Percentiles rank a stretch among this genome's conserved stretches.
phyloP scores from a whole-genome alignment of 1,284 basidiomycete genomes.

The Moesziomyces parantarcticus region DNA sequence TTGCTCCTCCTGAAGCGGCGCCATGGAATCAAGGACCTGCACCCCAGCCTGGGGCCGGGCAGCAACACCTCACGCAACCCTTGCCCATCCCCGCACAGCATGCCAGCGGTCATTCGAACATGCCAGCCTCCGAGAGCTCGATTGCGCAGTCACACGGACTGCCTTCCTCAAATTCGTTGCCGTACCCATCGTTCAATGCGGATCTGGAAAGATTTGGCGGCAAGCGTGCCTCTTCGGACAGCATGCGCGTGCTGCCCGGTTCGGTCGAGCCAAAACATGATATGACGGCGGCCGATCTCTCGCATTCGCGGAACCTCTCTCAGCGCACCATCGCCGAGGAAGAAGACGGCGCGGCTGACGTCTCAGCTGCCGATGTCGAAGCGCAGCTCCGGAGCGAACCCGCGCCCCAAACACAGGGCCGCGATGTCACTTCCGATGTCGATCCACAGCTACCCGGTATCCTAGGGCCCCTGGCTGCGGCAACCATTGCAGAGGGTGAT shows the following conservation, averaged over 20 bases:
- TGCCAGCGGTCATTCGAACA: background rate
- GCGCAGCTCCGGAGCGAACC: constrained; percentile 2
- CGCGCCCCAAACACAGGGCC: background rate
- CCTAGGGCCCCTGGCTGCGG: constrained; percentile 23
- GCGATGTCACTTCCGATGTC: constrained; percentile 4
- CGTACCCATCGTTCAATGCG: constrained; percentile 30
- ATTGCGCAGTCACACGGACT: background rate
- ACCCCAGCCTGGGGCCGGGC: constrained; percentile 1
- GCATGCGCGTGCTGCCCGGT: constrained; percentile 45
- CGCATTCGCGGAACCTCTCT: constrained; percentile 15
- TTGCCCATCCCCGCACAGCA: constrained; percentile 19
- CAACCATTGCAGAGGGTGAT: constrained; percentile 16
- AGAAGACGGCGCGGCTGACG: constrained; percentile 6
- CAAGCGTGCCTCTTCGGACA: constrained; percentile 34
- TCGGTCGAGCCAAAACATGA: constrained; percentile 32
- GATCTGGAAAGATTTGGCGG: constrained; percentile 38
- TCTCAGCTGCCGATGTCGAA: constrained; percentile 10
- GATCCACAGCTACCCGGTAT: constrained; percentile 26
- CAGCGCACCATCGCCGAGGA: constrained; percentile 9
- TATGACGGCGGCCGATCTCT: background rate
- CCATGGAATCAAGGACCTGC: background rate
- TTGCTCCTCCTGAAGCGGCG: background rate
- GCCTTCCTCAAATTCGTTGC: constrained; percentile 2
- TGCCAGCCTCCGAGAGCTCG: background rate
- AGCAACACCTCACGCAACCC: constrained; percentile 4